Conservation (phyloP, 352 stramenopile species). For the Hyaloperonospora brassicae region DNA sequence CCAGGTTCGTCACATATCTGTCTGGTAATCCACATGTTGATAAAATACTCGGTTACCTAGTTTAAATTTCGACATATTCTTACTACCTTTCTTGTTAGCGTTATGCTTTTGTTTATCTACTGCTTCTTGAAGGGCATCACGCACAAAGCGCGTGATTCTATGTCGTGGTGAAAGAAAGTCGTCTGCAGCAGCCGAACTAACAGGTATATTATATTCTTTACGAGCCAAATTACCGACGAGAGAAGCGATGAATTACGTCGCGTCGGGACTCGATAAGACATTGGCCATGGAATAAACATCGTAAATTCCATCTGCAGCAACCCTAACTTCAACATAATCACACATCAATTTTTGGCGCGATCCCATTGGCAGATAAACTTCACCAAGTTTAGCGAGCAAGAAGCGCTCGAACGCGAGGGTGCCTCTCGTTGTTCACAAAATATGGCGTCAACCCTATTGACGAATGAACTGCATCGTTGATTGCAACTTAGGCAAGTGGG, state of each 20-base stretch:
- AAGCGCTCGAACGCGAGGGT: neutral
- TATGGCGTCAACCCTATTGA: neutral
- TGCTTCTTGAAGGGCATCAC: no score
- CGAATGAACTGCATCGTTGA: neutral
- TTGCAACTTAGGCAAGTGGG: neutral
- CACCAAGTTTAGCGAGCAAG: neutral
- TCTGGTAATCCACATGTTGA: neutral
- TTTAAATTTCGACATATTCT: neutral
- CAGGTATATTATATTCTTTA: no score
- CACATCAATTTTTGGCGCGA: no score
- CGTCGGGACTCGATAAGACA: neutral
- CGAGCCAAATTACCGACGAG: no score
- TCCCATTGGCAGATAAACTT: no score
- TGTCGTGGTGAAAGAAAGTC: neutral
- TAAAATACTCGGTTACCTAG: neutral
- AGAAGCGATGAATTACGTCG: neutral
- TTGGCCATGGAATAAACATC: no score
- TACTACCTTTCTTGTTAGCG: neutral
- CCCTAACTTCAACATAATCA: no score
- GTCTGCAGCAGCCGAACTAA: neutral
- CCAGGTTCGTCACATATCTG: neutral
- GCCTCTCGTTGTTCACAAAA: constrained; percentile 2
- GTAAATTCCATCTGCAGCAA: no score
- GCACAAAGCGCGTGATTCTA: neutral
- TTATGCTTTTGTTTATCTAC: neutral